These are phyloP conservation scores for Aspergillus sp. DNA, from an alignment of 2,329 filamentous ascomycete species.

Conservation along the genomic window DNA sequence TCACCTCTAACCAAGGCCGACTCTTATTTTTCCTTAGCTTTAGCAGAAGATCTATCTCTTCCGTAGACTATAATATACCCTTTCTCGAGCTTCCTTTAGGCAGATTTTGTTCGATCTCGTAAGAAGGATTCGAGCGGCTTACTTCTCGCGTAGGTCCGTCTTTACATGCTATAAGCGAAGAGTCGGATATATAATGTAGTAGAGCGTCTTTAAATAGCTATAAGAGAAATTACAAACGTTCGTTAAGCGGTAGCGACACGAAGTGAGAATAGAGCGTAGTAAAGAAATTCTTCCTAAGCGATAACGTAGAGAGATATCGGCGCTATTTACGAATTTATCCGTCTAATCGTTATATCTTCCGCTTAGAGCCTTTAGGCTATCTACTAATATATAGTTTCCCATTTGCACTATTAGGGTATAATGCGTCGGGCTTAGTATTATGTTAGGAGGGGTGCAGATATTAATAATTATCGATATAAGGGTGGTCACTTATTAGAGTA, in stretches of 20 bases:
- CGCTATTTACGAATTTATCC: neutral
- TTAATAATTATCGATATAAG: constrained; percentile 7
- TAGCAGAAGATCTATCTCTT: constrained; percentile 7
- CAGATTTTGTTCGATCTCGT: too few species aligned
- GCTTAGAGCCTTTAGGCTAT: constrained; percentile 5
- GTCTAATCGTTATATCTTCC: constrained; percentile 2
- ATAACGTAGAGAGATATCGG: neutral
- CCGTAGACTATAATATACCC: constrained; percentile 5
- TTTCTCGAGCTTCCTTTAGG: constrained; percentile 4
- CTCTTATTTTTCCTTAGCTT: constrained; percentile 7
- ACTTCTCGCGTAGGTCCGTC: too few species aligned
- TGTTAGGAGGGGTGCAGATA: constrained; percentile 4
- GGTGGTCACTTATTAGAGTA: constrained; percentile 3
- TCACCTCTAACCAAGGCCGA: constrained; percentile 9
- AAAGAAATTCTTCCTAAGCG: neutral
- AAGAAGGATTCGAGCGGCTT: too few species aligned
- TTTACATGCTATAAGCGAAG: too few species aligned
- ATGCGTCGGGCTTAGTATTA: constrained; percentile 1
- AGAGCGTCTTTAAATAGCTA: constrained; percentile 3
- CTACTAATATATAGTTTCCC: neutral
- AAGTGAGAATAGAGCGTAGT: constrained; percentile 2
- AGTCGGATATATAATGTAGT: constrained; percentile 1
- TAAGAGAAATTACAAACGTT: constrained; percentile 2
- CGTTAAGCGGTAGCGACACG: constrained; percentile 1
- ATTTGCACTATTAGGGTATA: constrained; percentile 2